phyloP scores from a whole-genome alignment of 768 basidiomycete species.

The Collybia sordida region DNA sequence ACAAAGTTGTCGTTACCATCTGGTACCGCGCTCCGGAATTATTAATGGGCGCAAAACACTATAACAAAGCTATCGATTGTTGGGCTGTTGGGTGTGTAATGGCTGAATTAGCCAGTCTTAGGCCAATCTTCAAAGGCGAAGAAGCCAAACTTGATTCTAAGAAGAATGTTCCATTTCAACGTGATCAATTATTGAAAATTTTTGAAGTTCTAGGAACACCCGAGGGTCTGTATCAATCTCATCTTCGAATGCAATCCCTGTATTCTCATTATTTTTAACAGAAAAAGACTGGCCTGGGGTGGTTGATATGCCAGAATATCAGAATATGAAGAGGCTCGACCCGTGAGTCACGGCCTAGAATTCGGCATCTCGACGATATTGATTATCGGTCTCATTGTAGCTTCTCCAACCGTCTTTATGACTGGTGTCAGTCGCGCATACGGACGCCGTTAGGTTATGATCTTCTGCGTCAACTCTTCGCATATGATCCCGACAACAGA shows the following conservation, averaged over 20 bases:
- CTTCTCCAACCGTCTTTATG: slow-evolving; percentile 57
- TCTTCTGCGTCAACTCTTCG: slow-evolving; percentile 82
- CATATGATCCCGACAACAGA: slow-evolving; percentile 86
- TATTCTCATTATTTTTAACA: slow-evolving; percentile 25
- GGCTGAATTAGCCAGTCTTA: slow-evolving; percentile 88
- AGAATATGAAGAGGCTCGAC: slow-evolving; percentile 78
- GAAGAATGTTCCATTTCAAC: slow-evolving; percentile 96
- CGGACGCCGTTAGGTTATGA: slow-evolving; percentile 69
- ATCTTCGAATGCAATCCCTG: not conserved
- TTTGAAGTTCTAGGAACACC: slow-evolving; percentile 93
- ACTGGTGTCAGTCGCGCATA: slow-evolving; percentile 76
- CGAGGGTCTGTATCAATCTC: slow-evolving; percentile 52
- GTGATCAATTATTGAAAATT: slow-evolving; percentile 94
- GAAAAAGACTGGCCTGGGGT: slow-evolving; percentile 89
- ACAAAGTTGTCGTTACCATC: slow-evolving; percentile 99
- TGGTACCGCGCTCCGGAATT: slow-evolving; percentile 99
- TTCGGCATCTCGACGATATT: not conserved
- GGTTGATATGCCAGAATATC: slow-evolving; percentile 84
- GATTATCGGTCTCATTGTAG: slow-evolving; percentile 8
- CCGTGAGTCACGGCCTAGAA: slow-evolving; percentile 39
- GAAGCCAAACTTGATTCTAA: slow-evolving; percentile 97
- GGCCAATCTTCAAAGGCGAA: slow-evolving; percentile 99
- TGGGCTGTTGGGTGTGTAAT: slow-evolving; percentile 99
- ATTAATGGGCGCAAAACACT: slow-evolving; percentile 94
- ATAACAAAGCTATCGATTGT: slow-evolving; percentile 93